Percentiles rank a stretch among this genome's conserved stretches.
phyloP scores from a whole-genome alignment of 257 asterid genomes.

The Solanum paucissectum region DNA sequence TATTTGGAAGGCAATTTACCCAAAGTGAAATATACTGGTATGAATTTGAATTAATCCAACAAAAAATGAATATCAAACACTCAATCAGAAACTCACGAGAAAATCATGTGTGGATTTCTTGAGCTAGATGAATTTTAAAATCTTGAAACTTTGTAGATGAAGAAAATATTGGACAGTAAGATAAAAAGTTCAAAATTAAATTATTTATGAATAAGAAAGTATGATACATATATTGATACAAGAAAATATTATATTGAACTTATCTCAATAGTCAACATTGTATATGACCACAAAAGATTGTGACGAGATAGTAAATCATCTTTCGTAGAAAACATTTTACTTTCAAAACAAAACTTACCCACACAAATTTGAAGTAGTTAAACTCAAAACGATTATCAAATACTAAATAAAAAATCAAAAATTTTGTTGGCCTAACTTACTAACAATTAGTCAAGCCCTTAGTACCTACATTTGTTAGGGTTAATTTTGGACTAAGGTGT shows the following conservation, averaged over 20 bases:
- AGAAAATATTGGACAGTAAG: background rate
- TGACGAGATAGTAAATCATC: fast-evolving
- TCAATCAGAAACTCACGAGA: background rate
- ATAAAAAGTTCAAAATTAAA: background rate
- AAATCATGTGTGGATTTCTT: background rate
- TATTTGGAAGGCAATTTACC: background rate
- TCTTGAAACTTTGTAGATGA: background rate
- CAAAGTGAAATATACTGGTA: background rate
- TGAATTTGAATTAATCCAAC: background rate
- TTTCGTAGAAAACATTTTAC: fast-evolving
- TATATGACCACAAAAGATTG: background rate
- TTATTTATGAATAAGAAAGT: background rate
- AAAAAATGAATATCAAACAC: background rate
- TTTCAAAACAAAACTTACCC: fast-evolving
- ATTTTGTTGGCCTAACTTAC: background rate
- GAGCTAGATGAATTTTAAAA: background rate
- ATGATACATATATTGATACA: background rate
- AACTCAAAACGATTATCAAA: background rate
- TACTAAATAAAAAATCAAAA: background rate
- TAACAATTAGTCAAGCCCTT: background rate
- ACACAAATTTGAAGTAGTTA: fast-evolving
- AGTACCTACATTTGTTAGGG: background rate
- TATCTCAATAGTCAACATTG: background rate
- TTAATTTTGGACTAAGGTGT: background rate
- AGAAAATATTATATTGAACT: background rate